Evolutionary conservation across 2,329 filamentous ascomycete species (phyloP), one percentile per base, ranked within the genome.

Genomic region (Chaetomium globosum): DNA sequence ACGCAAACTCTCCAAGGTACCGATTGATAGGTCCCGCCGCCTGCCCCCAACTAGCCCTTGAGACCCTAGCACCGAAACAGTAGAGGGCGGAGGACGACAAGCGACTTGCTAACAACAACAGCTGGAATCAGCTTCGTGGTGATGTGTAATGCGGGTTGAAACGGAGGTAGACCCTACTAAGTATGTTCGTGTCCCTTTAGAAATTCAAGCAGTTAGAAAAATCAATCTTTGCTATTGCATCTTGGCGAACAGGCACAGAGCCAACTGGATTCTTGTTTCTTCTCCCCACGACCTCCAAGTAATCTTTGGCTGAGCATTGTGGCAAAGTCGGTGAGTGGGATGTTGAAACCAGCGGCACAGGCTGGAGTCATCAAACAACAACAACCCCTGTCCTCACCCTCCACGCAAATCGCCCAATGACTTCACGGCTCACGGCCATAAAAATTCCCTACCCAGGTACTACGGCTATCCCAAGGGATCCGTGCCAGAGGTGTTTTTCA

Each of bases 341-440:
- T 43, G 39, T 43, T 43, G 39, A 43, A 43, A 43, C 39, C 39
- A 43, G 39, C 39, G 39, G 39, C 39, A 43, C 39, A n/a, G n/a
- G n/a, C n/a, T n/a, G 16, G 39, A 43, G 16, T 43, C 16, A 43
- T 43, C 39, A 5, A n/a, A 19, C 39, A 43, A 39, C 2, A 39
- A 39, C 9, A 31, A 36, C 33, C 33, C 33, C 33, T 12, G 8
- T 12, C 33, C 33, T 16, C 16, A 9, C 12, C 33, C 33, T 1
- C 10, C 10, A 12, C 39, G 13, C 16, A 19, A 43, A 7, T 7
- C 39, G 39, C 16, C 16, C 7, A 43, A 43, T 5, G 5, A n/a
- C 4, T 43, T 43, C 16, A 43, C 16, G 39, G 39, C 2, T 16
- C 16, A 43, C 16, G 5, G 16, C 16, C 39, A 43, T n/a, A 16